Base-by-base conservation (phyloP, 371 early-diverging fungal genomes). In the Mucor piriformis region DNA sequence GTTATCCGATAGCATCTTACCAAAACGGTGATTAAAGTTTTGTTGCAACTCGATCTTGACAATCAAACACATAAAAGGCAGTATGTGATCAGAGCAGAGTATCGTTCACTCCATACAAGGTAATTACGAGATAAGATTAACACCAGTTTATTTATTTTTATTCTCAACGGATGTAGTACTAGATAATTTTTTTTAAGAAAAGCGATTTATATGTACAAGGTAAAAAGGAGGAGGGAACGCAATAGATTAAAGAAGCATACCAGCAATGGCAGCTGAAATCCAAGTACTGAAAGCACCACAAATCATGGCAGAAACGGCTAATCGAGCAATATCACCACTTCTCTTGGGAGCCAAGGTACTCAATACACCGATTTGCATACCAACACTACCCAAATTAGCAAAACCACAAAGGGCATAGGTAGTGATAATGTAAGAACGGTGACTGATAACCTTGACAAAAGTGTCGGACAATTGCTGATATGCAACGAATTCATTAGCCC, bases 401-500 rank as follows among this genome's bases (percentile, higher is more conserved):
- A 95, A 95, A 20, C 93, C 93, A 67, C 93, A 93, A 57, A 94
- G 85, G 13, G 93, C 90, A 64, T 92, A 93, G 25, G 90, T 86
- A 1, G 84, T 76, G 50, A 92, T 75, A 24, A 86, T 32, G 6
- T 63, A 48, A 0, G 86, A 77, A 20, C 89, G 85, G 1, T 60
- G 38, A 21, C 77, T 59, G 33, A 88, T 57, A 0, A 56, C 34
- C 25, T 54, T 68, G 16, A 29, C 54, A 34, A 59, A 74, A 1
- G 40, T 61, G 21, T 67, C 63, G 0, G 79, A 66, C 63, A 90
- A 73, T 40, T 64, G 56, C 10, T 66, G 44, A 70, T 90, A 96
- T 15, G 96, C 96, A 16, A 89, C 91, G 69, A 96, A 94, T 81
- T 96, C 96, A 79, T 95, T 96, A 54, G 89, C 82, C 72, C 94